Percentiles rank a stretch among this genome's conserved stretches.
These are phyloP conservation scores for Pilatotrama ljubarskyi DNA, from an alignment of 768 basidiomycete genomes.

Conservation along the genomic window DNA sequence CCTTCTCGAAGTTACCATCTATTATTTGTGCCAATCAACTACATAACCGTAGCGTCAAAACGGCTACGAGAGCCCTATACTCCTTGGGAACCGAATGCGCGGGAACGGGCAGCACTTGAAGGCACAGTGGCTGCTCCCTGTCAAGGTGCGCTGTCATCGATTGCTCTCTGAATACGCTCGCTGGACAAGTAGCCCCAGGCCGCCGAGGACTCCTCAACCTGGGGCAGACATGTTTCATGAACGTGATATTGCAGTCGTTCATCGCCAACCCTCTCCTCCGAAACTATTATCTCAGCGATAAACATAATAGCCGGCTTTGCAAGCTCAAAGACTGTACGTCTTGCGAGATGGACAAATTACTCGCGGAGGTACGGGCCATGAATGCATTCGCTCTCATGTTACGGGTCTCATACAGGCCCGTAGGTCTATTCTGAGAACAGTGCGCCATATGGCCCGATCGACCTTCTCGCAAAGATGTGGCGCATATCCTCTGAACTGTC, in stretches of 20 bases:
- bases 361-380: constrained; percentile 55
- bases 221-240: constrained; percentile 93
- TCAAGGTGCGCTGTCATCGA: constrained; percentile 53
- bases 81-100: constrained; percentile 47
- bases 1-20: not conserved
- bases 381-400: not conserved
- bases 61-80: constrained; percentile 48
- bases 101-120: constrained; percentile 47
- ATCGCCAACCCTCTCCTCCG: constrained; percentile 87
- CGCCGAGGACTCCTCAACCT: constrained; percentile 86
- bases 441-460: constrained; percentile 75
- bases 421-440: constrained; percentile 49
- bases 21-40: constrained; percentile 20
- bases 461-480: constrained; percentile 86
- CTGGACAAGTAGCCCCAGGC: constrained; percentile 40
- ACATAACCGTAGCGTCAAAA: constrained; percentile 35
- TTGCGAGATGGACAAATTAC: constrained; percentile 91
- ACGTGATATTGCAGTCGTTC: constrained; percentile 86
- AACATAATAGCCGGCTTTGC: constrained; percentile 76
- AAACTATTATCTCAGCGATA: constrained; percentile 88
- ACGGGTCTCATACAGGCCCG: constrained; percentile 1
- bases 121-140: constrained; percentile 60
- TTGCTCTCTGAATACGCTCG: not conserved
- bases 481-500: constrained; percentile 73
- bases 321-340: constrained; percentile 76